These are phyloP conservation scores for Jamesozyma gamospora DNA, from an alignment of 805 yeast genomes.

Conservation along the genomic window DNA sequence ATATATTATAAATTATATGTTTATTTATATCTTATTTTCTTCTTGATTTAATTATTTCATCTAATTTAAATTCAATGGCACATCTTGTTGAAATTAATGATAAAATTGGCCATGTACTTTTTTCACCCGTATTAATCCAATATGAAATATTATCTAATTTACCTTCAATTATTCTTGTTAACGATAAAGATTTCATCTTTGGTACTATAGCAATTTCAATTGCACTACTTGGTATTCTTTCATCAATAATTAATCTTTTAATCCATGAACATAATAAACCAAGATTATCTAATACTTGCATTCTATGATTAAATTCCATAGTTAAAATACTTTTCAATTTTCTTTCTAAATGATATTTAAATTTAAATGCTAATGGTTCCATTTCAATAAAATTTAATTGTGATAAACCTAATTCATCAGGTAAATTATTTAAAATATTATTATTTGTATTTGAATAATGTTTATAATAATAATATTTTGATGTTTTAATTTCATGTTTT, in stretches of 20 bases:
- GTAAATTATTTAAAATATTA: constrained; percentile 11
- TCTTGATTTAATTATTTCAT: constrained; percentile 47
- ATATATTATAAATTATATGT: background rate
- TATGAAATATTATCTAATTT: constrained; percentile 72
- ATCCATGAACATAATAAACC: constrained; percentile 64
- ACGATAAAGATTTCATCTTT: constrained; percentile 59
- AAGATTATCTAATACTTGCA: constrained; percentile 66
- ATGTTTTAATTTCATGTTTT: constrained; percentile 48
- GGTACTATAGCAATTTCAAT: constrained; percentile 89
- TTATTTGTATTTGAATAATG: constrained; percentile 31
- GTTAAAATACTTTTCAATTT: constrained; percentile 48
- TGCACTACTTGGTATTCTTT: constrained; percentile 68
- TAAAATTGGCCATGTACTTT: constrained; percentile 85
- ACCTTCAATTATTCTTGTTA: constrained; percentile 70
- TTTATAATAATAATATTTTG: constrained; percentile 30
- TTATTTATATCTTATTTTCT: constrained; percentile 8
- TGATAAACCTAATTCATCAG: constrained; percentile 19
- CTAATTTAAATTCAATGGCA: constrained; percentile 80
- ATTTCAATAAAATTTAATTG: constrained; percentile 27
- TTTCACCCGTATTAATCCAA: constrained; percentile 86
- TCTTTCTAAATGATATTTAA: constrained; percentile 29
- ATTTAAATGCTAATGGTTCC: constrained; percentile 30
- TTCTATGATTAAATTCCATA: constrained; percentile 75
- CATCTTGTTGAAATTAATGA: constrained; percentile 82
- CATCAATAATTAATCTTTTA: constrained; percentile 76